Conservation (phyloP, 225 moss, liverwort and hornwort genomes). For the Rhytidiadelphus loreus region DNA sequence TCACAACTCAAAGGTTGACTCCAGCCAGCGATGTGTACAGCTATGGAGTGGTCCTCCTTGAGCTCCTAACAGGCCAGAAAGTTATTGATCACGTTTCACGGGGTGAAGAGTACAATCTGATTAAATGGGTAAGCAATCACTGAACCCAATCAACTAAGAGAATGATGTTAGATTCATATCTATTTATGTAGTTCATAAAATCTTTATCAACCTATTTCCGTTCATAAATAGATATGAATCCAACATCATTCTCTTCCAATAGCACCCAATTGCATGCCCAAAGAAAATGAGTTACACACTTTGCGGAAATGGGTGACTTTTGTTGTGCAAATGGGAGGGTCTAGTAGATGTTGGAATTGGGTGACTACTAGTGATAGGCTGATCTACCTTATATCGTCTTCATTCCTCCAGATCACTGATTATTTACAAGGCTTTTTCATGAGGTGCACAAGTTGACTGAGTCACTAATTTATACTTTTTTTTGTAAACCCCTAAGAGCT, state of each 20-base stretch:
- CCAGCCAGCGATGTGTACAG: conserved; percentile 29
- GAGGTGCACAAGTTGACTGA: neutral
- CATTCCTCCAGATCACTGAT: neutral
- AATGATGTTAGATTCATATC: no score
- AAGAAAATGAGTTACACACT: neutral
- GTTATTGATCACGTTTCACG: conserved; percentile 23
- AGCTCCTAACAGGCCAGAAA: conserved; percentile 34
- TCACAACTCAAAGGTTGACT: conserved; percentile 2
- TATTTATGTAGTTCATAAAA: no score
- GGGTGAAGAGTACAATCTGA: conserved; percentile 26
- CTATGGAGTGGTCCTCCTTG: conserved; percentile 25
- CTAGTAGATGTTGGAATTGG: neutral
- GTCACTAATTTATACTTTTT: neutral
- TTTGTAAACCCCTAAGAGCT: neutral
- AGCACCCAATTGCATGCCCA: neutral
- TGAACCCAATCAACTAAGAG: neutral
- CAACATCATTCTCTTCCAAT: neutral
- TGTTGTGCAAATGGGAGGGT: neutral
- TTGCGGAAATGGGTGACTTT: neutral
- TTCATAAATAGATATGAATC: neutral
- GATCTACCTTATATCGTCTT: neutral
- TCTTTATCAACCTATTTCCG: neutral
- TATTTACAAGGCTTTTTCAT: neutral
- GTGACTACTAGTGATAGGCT: neutral
- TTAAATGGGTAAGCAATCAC: conserved; percentile 20